phyloP scores from a whole-genome alignment of 164 flowering plant species.

The Cinnamomum chago region DNA sequence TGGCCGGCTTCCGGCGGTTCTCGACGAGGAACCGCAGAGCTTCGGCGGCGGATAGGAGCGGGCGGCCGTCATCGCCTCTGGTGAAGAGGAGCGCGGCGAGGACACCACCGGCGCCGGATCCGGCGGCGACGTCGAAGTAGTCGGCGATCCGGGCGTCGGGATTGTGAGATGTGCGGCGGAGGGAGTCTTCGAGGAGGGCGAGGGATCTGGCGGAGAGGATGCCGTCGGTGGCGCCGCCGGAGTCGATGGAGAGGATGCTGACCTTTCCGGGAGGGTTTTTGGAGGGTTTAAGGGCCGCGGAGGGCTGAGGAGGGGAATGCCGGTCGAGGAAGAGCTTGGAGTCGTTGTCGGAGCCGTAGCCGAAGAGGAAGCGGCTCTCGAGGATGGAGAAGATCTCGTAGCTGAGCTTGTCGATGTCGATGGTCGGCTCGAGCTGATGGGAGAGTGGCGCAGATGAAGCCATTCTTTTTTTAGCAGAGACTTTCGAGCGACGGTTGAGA shows the following conservation, averaged over 20 bases:
- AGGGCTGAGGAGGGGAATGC: not conserved
- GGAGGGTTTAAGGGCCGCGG: not conserved
- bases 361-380: constrained; percentile 72
- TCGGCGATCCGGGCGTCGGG: constrained; percentile 50
- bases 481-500: not conserved
- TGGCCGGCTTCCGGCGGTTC: constrained; percentile 22
- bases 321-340: constrained; percentile 10
- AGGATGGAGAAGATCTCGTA: constrained; percentile 80
- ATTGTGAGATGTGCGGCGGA: constrained; percentile 34
- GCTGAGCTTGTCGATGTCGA: constrained; percentile 72
- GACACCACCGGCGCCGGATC: constrained; percentile 60
- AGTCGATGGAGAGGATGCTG: constrained; percentile 55
- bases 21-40: constrained; percentile 38
- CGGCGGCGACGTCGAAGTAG: constrained; percentile 59
- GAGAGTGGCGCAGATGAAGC: constrained; percentile 22
- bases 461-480: not conserved
- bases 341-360: constrained; percentile 26
- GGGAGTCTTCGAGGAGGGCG: constrained; percentile 34
- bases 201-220: constrained; percentile 52
- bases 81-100: constrained; percentile 58
- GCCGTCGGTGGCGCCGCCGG: constrained; percentile 48
- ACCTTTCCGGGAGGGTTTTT: constrained; percentile 37
- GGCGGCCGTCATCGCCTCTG: constrained; percentile 35
- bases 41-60: constrained; percentile 39
- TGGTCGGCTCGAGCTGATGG: constrained; percentile 52